These are phyloP conservation scores for Chaetothyriales sp. DNA, from an alignment of 2,329 filamentous ascomycete genomes.

Conservation along the genomic window DNA sequence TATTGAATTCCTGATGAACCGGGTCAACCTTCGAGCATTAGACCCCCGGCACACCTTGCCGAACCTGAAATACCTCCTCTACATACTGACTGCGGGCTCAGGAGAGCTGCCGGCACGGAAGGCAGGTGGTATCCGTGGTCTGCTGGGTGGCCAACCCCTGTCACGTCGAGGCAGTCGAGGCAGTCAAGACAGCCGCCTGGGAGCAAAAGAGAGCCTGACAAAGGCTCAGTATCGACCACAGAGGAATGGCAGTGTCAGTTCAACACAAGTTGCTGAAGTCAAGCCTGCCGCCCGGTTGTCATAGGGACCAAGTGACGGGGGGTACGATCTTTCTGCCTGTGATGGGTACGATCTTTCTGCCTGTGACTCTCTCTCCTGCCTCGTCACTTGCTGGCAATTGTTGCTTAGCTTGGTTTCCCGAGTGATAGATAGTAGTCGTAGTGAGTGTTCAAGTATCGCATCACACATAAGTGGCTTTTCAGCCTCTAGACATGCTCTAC, in stretches of 20 bases:
- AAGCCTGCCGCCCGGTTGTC: neutral
- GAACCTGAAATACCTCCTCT: constrained; percentile 84
- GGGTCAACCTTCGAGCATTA: constrained; percentile 60
- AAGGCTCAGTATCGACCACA: neutral
- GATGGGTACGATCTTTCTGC: too few species aligned
- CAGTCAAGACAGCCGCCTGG: constrained; percentile 26
- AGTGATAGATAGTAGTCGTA: too few species aligned
- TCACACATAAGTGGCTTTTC: too few species aligned
- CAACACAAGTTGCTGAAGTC: neutral
- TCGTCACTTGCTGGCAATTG: too few species aligned
- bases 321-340: too few species aligned
- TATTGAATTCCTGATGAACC: constrained; percentile 55
- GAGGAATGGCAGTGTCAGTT: neutral
- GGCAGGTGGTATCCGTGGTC: constrained; percentile 37
- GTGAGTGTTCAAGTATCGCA: too few species aligned
- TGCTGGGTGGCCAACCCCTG: constrained; percentile 24
- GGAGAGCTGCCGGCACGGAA: constrained; percentile 43
- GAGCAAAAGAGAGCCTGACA: neutral
- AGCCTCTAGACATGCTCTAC: too few species aligned
- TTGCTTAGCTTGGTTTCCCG: too few species aligned
- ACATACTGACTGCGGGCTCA: constrained; percentile 70
- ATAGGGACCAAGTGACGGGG: neutral
- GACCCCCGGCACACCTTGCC: constrained; percentile 86
- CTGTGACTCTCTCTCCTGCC: too few species aligned
- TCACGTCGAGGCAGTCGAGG: constrained; percentile 27